Base-by-base conservation (phyloP, 2,329 filamentous ascomycete species). In the Massarina eburnea region DNA sequence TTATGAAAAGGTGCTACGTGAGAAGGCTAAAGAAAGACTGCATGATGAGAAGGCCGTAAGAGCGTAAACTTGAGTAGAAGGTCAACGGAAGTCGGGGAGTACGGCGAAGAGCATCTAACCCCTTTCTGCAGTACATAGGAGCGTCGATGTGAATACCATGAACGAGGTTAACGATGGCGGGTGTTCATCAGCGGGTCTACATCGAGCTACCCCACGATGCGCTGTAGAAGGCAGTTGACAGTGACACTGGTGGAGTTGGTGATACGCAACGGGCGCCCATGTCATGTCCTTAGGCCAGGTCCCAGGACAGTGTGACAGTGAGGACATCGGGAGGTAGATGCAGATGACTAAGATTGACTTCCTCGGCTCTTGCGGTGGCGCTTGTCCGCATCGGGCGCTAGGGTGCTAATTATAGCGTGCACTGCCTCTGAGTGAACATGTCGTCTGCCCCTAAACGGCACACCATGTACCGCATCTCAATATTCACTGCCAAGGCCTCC, bases 141-240 rank as follows among this genome's bases (percentile, higher is more conserved):
- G n/a, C n/a, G n/a, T n/a, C n/a, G n/a, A 14, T 8, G 24, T 7
- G 6, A 10, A 26, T 26, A 10, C 10, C 24, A 14, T 14, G 27
- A 14, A 8, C 4, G 27, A 30, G 6, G 9, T 5, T 14, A 30
- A 38, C 24, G 35, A 21, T 8, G n/a, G 35, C 18, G n/a, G 35
- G 20, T 20, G 34, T 10, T 37, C 24, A 26, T 45, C 22, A 37
- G 24, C 24, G 29, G 24, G 12, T 12, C 8, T 8, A 24, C 21
- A 27, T 39, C 14, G 27, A n/a, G 43, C 32, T 50, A 30, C 45
- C 39, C 46, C 39, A 41, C 27, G 44, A 48, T 39, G 17, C 43
- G 30, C 43, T 49, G 15, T 41, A 48, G 29, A 35, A 18, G 37
- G 48, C 35, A 39, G 40, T 41, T 35, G 42, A 34, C 38, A 39